Conservation (phyloP, 208 protist genomes). For the Leptomonas seymouri region DNA sequence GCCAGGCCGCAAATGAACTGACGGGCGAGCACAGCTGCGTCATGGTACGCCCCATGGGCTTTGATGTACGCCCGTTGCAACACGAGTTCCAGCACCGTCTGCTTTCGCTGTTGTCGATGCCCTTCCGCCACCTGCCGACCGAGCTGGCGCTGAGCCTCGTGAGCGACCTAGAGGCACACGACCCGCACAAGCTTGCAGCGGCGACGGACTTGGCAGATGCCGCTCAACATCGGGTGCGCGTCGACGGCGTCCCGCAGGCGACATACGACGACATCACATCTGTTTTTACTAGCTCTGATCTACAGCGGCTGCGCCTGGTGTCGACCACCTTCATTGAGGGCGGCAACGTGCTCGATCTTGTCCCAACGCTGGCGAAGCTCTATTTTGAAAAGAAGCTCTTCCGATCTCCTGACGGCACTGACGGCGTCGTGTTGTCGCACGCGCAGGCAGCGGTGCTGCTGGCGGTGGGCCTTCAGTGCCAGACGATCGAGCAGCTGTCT, state of each 20-base stretch:
- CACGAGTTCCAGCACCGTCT: constrained; percentile 94
- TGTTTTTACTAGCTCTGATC: constrained; percentile 86
- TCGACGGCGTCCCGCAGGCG: constrained; percentile 66
- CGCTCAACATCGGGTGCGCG: constrained; percentile 40
- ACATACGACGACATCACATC: constrained; percentile 45
- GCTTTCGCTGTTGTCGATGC: constrained; percentile 90
- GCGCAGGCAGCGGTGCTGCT: constrained; percentile 95
- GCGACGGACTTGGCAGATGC: constrained; percentile 44
- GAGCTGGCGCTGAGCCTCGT: constrained; percentile 90
- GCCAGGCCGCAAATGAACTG: constrained; percentile 95
- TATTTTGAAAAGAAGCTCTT: constrained; percentile 89
- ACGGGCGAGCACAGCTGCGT: constrained; percentile 99
- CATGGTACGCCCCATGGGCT: constrained; percentile 94
- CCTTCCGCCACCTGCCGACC: constrained; percentile 89
- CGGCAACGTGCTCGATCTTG: constrained; percentile 96
- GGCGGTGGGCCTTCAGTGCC: constrained; percentile 94
- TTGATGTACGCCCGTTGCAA: constrained; percentile 61
- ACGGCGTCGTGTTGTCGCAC: constrained; percentile 85
- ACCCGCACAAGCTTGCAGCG: constrained; percentile 47
- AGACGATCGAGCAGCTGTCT: constrained; percentile 69
- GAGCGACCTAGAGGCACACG: constrained; percentile 52
- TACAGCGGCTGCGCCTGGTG: constrained; percentile 96
- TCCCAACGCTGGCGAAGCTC: constrained; percentile 91
- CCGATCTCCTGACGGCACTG: constrained; percentile 62
- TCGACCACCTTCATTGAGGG: constrained; percentile 94